Evolutionary conservation across 2,329 filamentous ascomycete species (phyloP).

Genomic region (Aspergillus carbonarius): DNA sequence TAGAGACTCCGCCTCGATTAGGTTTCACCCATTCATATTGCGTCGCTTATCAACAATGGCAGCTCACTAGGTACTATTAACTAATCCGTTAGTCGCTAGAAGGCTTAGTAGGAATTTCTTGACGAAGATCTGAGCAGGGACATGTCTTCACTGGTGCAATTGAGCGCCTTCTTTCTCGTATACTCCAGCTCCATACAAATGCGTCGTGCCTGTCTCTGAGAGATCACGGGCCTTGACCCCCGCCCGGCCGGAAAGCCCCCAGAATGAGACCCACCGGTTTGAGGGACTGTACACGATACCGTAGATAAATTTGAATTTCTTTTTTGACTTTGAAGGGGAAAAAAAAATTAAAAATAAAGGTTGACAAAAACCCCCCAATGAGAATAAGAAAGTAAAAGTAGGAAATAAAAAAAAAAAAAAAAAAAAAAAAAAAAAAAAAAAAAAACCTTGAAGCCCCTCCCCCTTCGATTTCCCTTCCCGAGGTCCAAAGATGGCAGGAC

Average conservation of each 20-base stretch:
- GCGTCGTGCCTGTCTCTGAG: neutral
- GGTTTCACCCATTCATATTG: slow-evolving; percentile 7
- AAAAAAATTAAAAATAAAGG: no score
- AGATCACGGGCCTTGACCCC: neutral
- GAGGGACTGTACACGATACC: neutral
- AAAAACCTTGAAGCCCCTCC: no score
- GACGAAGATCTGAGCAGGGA: neutral
- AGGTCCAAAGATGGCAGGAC: neutral
- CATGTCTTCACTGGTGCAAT: neutral
- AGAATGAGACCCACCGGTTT: neutral
- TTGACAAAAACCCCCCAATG: no score
- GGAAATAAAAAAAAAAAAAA: no score
- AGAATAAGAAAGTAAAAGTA: no score
- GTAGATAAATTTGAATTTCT: neutral
- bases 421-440: no score
- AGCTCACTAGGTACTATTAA: neutral
- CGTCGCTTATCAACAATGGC: slow-evolving; percentile 5
- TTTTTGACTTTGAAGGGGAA: neutral
- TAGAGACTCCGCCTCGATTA: slow-evolving; percentile 4
- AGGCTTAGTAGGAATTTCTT: neutral
- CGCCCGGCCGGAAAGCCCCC: neutral
- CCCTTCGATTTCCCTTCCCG: no score
- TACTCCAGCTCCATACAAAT: neutral
- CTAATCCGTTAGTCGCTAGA: slow-evolving; percentile 1
- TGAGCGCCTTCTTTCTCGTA: neutral